phyloP scores from a whole-genome alignment of 352 stramenopile genomes.

The Phytophthora tubulina region DNA sequence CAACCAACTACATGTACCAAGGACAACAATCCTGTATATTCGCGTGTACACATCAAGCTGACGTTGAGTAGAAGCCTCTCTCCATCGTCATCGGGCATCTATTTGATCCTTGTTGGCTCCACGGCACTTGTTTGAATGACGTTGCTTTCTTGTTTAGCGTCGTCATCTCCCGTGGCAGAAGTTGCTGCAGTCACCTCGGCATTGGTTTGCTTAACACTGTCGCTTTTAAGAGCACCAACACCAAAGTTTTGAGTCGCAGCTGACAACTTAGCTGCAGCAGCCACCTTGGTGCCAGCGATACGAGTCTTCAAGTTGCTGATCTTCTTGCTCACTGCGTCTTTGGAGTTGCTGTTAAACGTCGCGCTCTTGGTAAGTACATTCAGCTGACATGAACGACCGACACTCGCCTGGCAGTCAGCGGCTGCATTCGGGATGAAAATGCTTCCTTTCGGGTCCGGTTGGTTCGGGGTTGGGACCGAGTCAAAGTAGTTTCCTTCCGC shows the following conservation, averaged over 20 bases:
- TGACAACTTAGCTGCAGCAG: constrained; percentile 8
- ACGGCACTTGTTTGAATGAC: too few species aligned
- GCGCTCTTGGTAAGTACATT: constrained; percentile 27
- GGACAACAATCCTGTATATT: too few species aligned
- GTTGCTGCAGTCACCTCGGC: too few species aligned
- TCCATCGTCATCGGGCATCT: too few species aligned
- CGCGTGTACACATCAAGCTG: too few species aligned
- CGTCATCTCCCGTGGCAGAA: too few species aligned
- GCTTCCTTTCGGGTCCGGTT: constrained; percentile 9
- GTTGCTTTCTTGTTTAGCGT: too few species aligned
- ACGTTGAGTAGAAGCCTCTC: too few species aligned
- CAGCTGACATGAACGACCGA: constrained; percentile 23
- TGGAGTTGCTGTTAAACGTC: constrained; percentile 8
- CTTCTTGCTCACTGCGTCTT: constrained; percentile 8
- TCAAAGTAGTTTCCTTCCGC: constrained; percentile 57
- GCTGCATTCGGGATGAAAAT: constrained; percentile 27
- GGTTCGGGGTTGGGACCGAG: constrained; percentile 20
- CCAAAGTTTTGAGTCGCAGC: constrained; percentile 22
- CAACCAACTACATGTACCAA: too few species aligned
- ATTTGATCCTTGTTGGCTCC: too few species aligned
- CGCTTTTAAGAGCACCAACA: constrained; percentile 15
- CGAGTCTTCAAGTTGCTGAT: constrained; percentile 15
- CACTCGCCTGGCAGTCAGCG: constrained; percentile 14
- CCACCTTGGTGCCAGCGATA: constrained; percentile 15
- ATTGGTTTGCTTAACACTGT: too few species aligned